Evolutionary conservation across 352 stramenopile genomes (phyloP), one percentile per base, ranked within the genome.

Genomic region (Globisporangium canariense): DNA sequence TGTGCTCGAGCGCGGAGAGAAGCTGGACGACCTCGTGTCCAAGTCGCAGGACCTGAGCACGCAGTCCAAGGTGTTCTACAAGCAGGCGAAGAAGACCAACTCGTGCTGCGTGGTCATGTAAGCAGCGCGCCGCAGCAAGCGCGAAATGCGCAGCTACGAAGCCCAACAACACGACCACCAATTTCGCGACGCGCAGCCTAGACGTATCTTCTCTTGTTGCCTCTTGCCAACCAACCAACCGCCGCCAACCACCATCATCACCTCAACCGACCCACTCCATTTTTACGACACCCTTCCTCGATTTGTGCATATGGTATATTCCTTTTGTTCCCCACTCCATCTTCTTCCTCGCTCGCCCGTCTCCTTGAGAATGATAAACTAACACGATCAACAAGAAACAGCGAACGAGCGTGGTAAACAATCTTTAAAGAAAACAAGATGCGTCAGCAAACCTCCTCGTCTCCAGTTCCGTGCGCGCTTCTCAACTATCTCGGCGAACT

Each of bases 41-140:
- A 98, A 98, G 71, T 99, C 93, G 66, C 94, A 99, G 75, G 97
- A 99, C 74, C 83, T 99, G 64, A 98, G 90, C 69, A 94, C 86
- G 67, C 97, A 99, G 79, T 99, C 94, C 58, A 99, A 99, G 86
- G 97, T 99, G 79, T 99, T 99, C 81, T 99, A 99, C 90, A 99
- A 98, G 75, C 94, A 99, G 71, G 97, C 98, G 34, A 98, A 98
- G 78, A 98, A 99, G 85, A 99, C 97, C 67, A 99, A 99, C 84
- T 96, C 87, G 67, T 99, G 98, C 86, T 99, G 97, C 83, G 84
- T 98, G 46, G 76, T 96, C 65, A 94, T 94, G 86, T 94, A 86
- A 83, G 69, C 62, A 53, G n/a, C 4, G 1, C 3, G 6, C 8
- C 8, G 2, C 3, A 18, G 8, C 36, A 41, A 11, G 36, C 9